Base-by-base conservation (phyloP, 2,329 filamentous ascomycete species). In the Cadophora sp. region DNA sequence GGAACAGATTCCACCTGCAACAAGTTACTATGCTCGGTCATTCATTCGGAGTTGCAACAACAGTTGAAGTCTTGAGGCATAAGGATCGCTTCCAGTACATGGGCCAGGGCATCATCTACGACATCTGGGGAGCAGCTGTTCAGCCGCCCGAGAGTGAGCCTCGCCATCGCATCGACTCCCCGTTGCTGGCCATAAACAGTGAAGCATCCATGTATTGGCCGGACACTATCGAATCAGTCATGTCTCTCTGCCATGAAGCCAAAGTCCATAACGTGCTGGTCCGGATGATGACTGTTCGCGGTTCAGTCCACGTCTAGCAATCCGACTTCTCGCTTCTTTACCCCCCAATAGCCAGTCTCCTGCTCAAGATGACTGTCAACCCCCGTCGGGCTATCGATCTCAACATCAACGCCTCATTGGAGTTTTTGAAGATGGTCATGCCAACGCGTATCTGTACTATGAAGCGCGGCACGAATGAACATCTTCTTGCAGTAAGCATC, bases 181-280 rank as follows among this genome's bases (percentile, higher is more conserved):
- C 89, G 5, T 74, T 91, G 8, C 81, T 92, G 6, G 86, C 85
- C 3, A 87, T 92, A 74, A 90, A 89, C 60, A 87, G 84, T 6
- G 89, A 92, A 77, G 89, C 88, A 0, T 91, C 91, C 79, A 90
- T 90, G 82, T 89, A 91, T 78, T 91, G 89, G 89, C 83, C 85
- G 26, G 81, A 83, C 2, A 92, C 91, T 69, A 90, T 89, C 74
- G 79, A 86, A 50, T 82, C 85, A 43, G 82, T 91, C 11, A 81
- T 85, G 69, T 80, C 81, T 0, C 79, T 91, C 19, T 86, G 87
- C 75, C 79, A 83, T 27, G 88, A 91, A 77, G 85, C 82, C 3
- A 82, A 80, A 48, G 80, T 81, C 11, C 80, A 82, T 9, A 82
- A 82, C 12, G 78, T 78, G 1, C 78, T 81, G 1, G 82, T 80